phyloP scores from a whole-genome alignment of 345 rosid species.

The Gossypium ekmanianum region DNA sequence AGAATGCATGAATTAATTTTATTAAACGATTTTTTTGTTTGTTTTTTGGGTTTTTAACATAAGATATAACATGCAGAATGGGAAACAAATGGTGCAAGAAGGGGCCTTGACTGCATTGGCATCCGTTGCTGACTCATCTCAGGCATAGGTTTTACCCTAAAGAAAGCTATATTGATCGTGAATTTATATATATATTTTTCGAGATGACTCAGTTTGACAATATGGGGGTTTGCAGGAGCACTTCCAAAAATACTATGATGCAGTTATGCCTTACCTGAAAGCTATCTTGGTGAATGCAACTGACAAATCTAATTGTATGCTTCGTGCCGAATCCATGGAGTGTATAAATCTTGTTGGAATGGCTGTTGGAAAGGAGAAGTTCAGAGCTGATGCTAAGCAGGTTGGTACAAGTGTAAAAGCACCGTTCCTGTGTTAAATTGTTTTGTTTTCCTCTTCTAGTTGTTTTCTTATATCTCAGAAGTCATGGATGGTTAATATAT shows the following conservation, averaged over 20 bases:
- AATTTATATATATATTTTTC: not conserved
- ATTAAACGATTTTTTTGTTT: not conserved
- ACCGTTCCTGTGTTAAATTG: slow-evolving; percentile 5
- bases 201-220: slow-evolving; percentile 9
- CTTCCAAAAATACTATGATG: slow-evolving; percentile 95
- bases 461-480: not conserved
- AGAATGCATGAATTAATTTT: slow-evolving; percentile 1
- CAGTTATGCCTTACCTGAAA: slow-evolving; percentile 95
- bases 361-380: slow-evolving; percentile 99
- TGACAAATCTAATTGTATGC: slow-evolving; percentile 96
- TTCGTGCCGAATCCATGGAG: slow-evolving; percentile 99
- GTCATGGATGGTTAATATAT: not conserved
- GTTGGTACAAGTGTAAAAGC: slow-evolving; percentile 40
- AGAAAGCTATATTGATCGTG: not conserved
- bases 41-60: slow-evolving; percentile 5
- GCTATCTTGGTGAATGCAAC: slow-evolving; percentile 91
- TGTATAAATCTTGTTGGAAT: slow-evolving; percentile 99
- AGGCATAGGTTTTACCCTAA: slow-evolving; percentile 42
- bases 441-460: not conserved
- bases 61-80: slow-evolving; percentile 51
- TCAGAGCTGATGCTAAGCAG: slow-evolving; percentile 96
- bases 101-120: slow-evolving; percentile 99
- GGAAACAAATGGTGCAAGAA: slow-evolving; percentile 99
- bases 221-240: slow-evolving; percentile 61
- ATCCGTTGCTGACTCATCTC: slow-evolving; percentile 99